Evolutionary conservation across 768 basidiomycete species (phyloP).

Genomic region (Leucogyrophana mollusca): DNA sequence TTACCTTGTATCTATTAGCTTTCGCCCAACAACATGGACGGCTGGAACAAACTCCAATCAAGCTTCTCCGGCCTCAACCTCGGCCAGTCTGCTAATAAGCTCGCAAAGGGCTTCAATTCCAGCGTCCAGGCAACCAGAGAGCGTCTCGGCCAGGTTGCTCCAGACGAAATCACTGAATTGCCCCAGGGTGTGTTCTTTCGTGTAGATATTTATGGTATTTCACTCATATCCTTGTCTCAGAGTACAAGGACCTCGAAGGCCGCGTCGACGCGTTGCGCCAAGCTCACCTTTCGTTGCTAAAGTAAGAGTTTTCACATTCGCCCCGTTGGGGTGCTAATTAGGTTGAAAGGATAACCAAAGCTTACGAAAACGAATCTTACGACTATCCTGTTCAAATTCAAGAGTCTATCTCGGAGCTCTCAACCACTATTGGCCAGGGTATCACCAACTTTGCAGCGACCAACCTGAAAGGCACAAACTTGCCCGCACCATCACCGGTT

Average conservation of each 20-base stretch:
- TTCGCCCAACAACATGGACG: conserved; percentile 33
- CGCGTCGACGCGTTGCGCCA: conserved; percentile 89
- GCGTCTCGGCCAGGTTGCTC: conserved; percentile 83
- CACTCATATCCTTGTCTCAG: conserved; percentile 38
- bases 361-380: conserved; percentile 85
- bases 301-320: conserved; percentile 43
- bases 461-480: conserved; percentile 86
- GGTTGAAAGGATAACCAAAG: conserved; percentile 70
- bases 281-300: conserved; percentile 76
- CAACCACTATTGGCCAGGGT: conserved; percentile 67
- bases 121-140: conserved; percentile 87
- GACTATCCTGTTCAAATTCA: conserved; percentile 90
- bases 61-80: conserved; percentile 66
- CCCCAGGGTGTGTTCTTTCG: conserved; percentile 67
- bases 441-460: conserved; percentile 83
- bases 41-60: conserved; percentile 69
- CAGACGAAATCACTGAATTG: conserved; percentile 93
- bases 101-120: conserved; percentile 78
- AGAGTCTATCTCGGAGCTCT: conserved; percentile 74
- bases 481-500: conserved; percentile 67
- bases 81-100: conserved; percentile 69
- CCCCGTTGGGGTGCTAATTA: no score
- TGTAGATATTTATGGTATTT: not conserved
- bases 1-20: conserved; percentile 2
- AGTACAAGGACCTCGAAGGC: conserved; percentile 94